Evolutionary conservation across 2,329 filamentous ascomycete species (phyloP).

Genomic region (Fusarium irregulare): DNA sequence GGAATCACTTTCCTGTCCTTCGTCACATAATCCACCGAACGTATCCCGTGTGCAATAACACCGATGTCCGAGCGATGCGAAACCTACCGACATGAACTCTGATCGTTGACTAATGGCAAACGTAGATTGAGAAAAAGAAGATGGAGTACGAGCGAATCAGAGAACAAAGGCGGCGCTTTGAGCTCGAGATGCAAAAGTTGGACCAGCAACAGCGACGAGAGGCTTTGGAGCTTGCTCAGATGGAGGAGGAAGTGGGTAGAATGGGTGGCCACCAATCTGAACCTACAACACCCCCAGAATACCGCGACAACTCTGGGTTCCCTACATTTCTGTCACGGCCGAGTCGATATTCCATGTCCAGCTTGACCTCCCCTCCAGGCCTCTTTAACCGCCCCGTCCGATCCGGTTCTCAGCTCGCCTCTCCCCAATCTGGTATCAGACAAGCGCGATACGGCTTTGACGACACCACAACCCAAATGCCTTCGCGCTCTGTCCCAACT

Average conservation of each 20-base stretch:
- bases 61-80: constrained; percentile 8
- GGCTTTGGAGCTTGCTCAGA: constrained; percentile 84
- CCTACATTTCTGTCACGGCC: constrained; percentile 83
- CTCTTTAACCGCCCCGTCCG: constrained; percentile 78
- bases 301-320: constrained; percentile 81
- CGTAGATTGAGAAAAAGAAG: constrained; percentile 91
- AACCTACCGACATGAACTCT: background rate
- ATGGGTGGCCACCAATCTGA: constrained; percentile 85
- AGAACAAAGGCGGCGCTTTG: constrained; percentile 88
- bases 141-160: constrained; percentile 90
- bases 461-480: constrained; percentile 70
- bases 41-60: background rate
- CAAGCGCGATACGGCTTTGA: constrained; percentile 68
- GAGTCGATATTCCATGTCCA: constrained; percentile 89
- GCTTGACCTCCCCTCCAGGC: constrained; percentile 83
- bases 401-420: constrained; percentile 83
- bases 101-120: constrained; percentile 51
- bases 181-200: constrained; percentile 90
- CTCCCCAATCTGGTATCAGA: constrained; percentile 74
- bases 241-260: constrained; percentile 80
- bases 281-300: constrained; percentile 95
- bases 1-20: constrained; percentile 5
- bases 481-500: constrained; percentile 86
- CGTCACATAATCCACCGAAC: constrained; percentile 1
- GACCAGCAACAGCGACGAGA: constrained; percentile 86